Evolutionary conservation across 2,329 filamentous ascomycete species (phyloP), one percentile per base, ranked within the genome.

Genomic region (Diaporthe ampelina): DNA sequence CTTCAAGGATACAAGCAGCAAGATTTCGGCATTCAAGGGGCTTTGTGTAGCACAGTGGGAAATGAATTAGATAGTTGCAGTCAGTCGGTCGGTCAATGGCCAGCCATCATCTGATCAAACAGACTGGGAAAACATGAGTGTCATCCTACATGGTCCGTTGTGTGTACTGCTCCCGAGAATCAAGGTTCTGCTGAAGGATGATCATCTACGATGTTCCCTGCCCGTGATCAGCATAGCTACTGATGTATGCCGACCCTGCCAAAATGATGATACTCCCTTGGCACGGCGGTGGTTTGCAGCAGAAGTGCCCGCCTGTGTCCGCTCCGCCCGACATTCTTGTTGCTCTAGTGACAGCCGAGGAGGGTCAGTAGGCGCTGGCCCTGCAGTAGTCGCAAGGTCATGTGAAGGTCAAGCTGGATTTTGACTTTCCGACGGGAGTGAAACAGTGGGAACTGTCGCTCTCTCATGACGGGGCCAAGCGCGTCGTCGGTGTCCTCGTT

Each of bases 61-160:
- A n/a, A 29, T 13, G 48, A 35, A 50, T 68, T 68, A 54, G 63
- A 68, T 67, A 67, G 63, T 67, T 37, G 21, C 52, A 54, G 45
- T 37, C 63, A 68, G 29, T 35, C 21, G 48, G 61, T 35, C 37
- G 24, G 58, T 63, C 40, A 63, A 24, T 54, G 48, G 63, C 45
- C 17, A 29, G 26, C 32, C 17, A 29, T 52, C 32, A 40, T 68
- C 32, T 68, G 63, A 40, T 68, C 29, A 26, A 54, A 21, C 63
- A 54, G 32, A 40, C 37, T 68, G 63, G 48, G 35, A 68, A 54
- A 68, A 68, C 61, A 54, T n/a, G n/a, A 21, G 32, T 21, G 21
- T 37, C 48, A 54, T 54, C 15, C 29, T 26, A 35, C 43, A 29
- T 21, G n/a, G 21, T 43, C 26, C 19, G n/a, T 19, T 21, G 32